Evolutionary conservation across 78 protist species (phyloP), one percentile per base, ranked within the genome.

Genomic region (Chrysochromulina parva): DNA sequence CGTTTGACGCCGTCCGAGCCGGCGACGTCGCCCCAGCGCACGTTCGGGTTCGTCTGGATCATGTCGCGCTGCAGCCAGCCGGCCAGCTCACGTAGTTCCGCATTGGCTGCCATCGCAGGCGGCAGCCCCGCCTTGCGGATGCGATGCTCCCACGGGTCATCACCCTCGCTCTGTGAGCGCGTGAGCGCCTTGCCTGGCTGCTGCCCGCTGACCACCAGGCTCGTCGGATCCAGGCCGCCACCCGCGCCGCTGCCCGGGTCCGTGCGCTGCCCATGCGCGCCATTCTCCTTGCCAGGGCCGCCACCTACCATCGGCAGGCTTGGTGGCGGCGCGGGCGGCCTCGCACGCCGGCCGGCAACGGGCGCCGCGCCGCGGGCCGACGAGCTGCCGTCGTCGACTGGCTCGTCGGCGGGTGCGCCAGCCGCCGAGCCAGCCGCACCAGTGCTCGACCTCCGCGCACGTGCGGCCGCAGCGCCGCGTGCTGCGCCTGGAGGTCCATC

Each of bases 1-100:
- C 92, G 80, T 92, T 95, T 96, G 11, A 97, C 97, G 13, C 53
- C 93, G 38, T 59, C 90, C 20, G 94, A 84, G 1, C 89, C 96
- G 0, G 93, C 94, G 54, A 97, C 92, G 73, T 94, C 97, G 10
- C 9, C 47, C 95, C 94, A 95, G 4, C 90, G 6, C 53, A 96
- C 98, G 22, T 94, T 92, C 1, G 95, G 96, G 59, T 90, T 91
- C 6, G 16, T 57, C 58, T 10, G 11, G 1, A 85, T 20, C n/a
- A 96, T 93, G 52, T 96, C 96, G 13, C 97, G 87, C 38, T 80
- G 76, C 65, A 92, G 57, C 54, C 60, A 47, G 28, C 54, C 60
- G 20, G 91, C 94, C 11, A 92, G 92, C 76, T 76, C 92, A 50
- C 90, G 88, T 71, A 89, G 38, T 76, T 88, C 92, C 26, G 90